A percentile compares a stretch with the other conserved stretches of the same genome.
Evolutionary conservation across 768 basidiomycete genomes (phyloP).

Genomic region (Lentinus brumalis): DNA sequence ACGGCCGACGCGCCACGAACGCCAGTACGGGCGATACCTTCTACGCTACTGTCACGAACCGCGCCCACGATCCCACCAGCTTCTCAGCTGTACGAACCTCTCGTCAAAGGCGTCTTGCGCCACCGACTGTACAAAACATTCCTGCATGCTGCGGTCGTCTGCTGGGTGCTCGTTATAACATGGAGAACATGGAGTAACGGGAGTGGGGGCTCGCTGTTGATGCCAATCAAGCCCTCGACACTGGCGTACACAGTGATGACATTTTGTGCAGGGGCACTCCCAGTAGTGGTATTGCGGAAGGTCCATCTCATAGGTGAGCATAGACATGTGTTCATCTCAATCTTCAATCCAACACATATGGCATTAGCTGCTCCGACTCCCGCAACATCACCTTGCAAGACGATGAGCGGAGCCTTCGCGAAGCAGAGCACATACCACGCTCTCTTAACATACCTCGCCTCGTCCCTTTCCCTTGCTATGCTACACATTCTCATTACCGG

Average conservation of each 20-base stretch:
- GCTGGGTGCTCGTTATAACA: slow-evolving; percentile 43
- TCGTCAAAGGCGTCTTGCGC: slow-evolving; percentile 60
- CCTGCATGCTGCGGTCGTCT: slow-evolving; percentile 37
- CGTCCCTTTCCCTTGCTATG: slow-evolving; percentile 44
- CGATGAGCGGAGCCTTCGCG: slow-evolving; percentile 46
- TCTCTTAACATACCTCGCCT: slow-evolving; percentile 48
- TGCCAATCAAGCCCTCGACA: slow-evolving; percentile 40
- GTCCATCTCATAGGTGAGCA: slow-evolving; percentile 58
- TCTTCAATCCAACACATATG: slow-evolving; percentile 16
- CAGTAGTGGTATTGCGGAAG: slow-evolving; percentile 60
- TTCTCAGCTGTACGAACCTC: slow-evolving; percentile 62
- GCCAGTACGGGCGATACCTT: slow-evolving; percentile 47
- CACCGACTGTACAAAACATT: slow-evolving; percentile 60
- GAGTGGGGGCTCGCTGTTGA: slow-evolving; percentile 41
- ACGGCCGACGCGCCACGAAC: slow-evolving; percentile 17
- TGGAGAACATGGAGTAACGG: slow-evolving; percentile 47
- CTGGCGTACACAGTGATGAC: slow-evolving; percentile 41
- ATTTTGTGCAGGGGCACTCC: slow-evolving; percentile 59
- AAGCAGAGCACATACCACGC: slow-evolving; percentile 50
- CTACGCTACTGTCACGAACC: slow-evolving; percentile 43
- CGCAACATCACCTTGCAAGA: slow-evolving; percentile 54
- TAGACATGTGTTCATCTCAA: background rate
- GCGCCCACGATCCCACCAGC: slow-evolving; percentile 60
- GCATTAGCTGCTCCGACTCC: slow-evolving; percentile 44
- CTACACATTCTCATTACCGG: slow-evolving; percentile 46